Conservation (phyloP, 257 asterid genomes). For the Verbascum thapsus region DNA sequence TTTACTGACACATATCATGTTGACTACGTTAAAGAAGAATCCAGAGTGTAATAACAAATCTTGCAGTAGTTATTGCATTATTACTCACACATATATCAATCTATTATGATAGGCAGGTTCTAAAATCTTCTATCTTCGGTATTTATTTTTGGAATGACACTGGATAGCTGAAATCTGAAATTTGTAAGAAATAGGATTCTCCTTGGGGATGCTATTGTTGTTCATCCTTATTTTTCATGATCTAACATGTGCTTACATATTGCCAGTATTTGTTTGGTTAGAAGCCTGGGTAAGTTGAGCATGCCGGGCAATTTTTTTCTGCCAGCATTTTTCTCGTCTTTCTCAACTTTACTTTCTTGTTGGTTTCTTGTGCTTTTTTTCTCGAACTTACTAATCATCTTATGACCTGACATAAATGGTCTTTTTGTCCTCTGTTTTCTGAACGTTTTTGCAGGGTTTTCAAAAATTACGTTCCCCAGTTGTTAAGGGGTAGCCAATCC, state of each 20-base stretch:
- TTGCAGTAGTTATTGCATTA: not conserved
- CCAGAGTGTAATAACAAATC: not conserved
- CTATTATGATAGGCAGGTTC: not conserved
- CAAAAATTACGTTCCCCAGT: conserved; percentile 70
- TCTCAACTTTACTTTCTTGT: conserved; percentile 6
- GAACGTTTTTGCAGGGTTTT: conserved; percentile 69
- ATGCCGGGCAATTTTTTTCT: conserved; percentile 8
- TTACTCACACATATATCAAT: not conserved
- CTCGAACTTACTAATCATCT: conserved; percentile 7
- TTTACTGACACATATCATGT: not conserved
- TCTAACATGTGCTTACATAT: not conserved
- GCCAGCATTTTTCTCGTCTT: not conserved
- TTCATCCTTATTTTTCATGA: not conserved
- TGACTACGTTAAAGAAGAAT: not conserved
- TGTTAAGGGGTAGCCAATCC: conserved; percentile 59
- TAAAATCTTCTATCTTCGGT: not conserved
- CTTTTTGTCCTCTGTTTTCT: conserved; percentile 15
- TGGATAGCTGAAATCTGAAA: conserved; percentile 12
- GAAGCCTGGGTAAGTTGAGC: not conserved
- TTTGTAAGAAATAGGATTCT: conserved; percentile 1
- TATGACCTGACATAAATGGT: conserved; percentile 18
- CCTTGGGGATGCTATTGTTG: conserved; percentile 11
- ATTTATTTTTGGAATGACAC: not conserved
- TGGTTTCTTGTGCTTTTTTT: conserved; percentile 4
- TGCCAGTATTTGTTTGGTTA: not conserved